Base-by-base conservation (phyloP, 148 eudicot species). In the Arctostaphylos glauca region DNA sequence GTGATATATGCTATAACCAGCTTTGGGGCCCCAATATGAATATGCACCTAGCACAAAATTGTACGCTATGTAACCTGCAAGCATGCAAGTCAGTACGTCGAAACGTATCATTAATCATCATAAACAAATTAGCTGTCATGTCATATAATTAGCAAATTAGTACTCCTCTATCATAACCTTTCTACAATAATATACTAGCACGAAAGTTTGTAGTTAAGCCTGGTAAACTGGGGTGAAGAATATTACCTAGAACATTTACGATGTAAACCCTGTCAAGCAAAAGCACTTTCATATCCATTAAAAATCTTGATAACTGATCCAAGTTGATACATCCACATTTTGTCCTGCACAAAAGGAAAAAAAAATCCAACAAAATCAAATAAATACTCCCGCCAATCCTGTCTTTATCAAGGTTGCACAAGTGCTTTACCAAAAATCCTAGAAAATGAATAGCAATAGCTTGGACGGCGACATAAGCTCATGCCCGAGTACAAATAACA, bases 1-100 rank as follows among this genome's bases (percentile, higher is more conserved):
- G 80, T 90, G 86, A 84, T 96, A 96, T 81, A 96, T 96, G 86
- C 75, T 90, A 84, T 90, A 89, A 85, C 99, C 99, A 84, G 98
- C 99, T 92, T 94, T 96, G 31, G 99, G 99, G 55, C 99, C 99
- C 98, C 98, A 96, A 84, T 96, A 96, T 55, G 99, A 94, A 86
- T 96, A 96, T 72, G 99, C 98, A 76, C 99, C 99, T 77, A 96
- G 64, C n/a, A 96, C 99, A 87, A 96, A 96, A 88, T 91, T 96
- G 92, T 96, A 96, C 16, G 94, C 85, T 48, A 91, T 89, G 83
- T 96, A 96, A 74, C 99, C 99, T 96, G 91, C 89, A 87, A 83
- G 82, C 10, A 75, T 76, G 16, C 74, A 81, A 77, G 53, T 81
- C 15, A 78, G 38, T 64, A 64, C 48, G 44, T 5, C 3, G 48